Percentiles rank a stretch among this genome's conserved stretches.
phyloP scores from a whole-genome alignment of 495 filamentous ascomycete species.

The Podospora pseudopauciseta region DNA sequence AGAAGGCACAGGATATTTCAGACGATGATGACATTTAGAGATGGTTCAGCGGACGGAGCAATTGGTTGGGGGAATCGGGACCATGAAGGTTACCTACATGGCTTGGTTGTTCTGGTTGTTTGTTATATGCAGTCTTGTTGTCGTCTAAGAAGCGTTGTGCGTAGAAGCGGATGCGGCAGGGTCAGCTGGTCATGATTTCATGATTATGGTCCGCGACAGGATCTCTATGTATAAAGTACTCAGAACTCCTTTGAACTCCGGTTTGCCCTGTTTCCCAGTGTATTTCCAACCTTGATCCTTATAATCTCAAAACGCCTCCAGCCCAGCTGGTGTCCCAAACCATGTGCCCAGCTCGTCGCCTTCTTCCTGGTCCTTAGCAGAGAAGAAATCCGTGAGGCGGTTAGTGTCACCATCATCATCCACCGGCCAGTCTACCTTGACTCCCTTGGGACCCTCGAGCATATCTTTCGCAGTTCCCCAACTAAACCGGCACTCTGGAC shows the following conservation, averaged over 20 bases:
- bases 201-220: slow-evolving; percentile 6
- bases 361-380: slow-evolving; percentile 36
- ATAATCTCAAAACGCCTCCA: slow-evolving; percentile 53
- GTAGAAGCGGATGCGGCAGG: slow-evolving; percentile 4
- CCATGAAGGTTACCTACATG: not conserved
- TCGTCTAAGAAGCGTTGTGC: slow-evolving; percentile 1
- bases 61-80: not conserved
- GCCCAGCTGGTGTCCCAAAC: slow-evolving; percentile 59
- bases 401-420: slow-evolving; percentile 59
- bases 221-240: slow-evolving; percentile 25
- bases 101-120: not conserved
- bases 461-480: slow-evolving; percentile 95
- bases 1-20: slow-evolving; percentile 44
- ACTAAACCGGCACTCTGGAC: slow-evolving; percentile 83
- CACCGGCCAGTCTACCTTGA: slow-evolving; percentile 79
- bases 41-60: slow-evolving; percentile 1
- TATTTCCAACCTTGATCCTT: not conserved
- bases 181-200: not conserved
- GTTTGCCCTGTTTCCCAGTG: not conserved
- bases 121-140: not conserved
- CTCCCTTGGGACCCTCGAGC: slow-evolving; percentile 64
- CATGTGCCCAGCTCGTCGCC: slow-evolving; percentile 56
- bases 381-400: slow-evolving; percentile 73
- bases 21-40: slow-evolving; percentile 49
- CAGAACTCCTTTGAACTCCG: slow-evolving; percentile 15